phyloP scores from a whole-genome alignment of 441 rosid species.

The Geranium incanum region DNA sequence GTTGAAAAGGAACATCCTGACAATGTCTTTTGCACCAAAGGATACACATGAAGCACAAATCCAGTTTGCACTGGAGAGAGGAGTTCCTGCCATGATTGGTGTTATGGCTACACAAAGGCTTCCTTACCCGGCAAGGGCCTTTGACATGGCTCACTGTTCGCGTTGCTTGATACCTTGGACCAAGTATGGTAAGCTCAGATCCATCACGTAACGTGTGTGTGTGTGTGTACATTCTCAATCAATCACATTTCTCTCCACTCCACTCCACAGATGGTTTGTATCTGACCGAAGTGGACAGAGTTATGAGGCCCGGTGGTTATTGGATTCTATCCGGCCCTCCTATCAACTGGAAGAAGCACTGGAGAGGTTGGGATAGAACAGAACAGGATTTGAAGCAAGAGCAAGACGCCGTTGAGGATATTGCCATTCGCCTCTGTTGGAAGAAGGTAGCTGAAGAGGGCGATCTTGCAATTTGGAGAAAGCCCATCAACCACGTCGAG shows the following conservation, averaged over 20 bases:
- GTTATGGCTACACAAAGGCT: too few relatives aligned
- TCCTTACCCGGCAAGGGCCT: too few relatives aligned
- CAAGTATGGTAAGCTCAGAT: constrained; percentile 61
- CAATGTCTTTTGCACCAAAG: constrained; percentile 91
- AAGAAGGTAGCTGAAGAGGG: constrained; percentile 41
- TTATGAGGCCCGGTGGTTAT: constrained; percentile 93
- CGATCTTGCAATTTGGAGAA: constrained; percentile 58
- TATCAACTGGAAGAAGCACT: constrained; percentile 28
- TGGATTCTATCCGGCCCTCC: constrained; percentile 92
- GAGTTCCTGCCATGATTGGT: too few relatives aligned
- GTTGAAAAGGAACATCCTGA: constrained; percentile 70
- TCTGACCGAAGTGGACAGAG: constrained; percentile 77
- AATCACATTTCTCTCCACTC: background rate
- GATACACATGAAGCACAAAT: constrained; percentile 47
- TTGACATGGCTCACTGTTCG: constrained; percentile 89
- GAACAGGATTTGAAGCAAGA: constrained; percentile 40
- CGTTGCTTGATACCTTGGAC: constrained; percentile 99
- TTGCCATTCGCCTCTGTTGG: constrained; percentile 59
- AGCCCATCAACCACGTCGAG: constrained; percentile 51
- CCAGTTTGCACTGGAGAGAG: too few relatives aligned
- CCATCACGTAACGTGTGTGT: background rate
- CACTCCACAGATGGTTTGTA: constrained; percentile 71
- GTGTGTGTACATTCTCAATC: constrained; percentile 43
- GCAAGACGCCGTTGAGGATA: constrained; percentile 27
- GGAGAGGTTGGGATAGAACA: constrained; percentile 96